A percentile compares a stretch with the other conserved stretches of the same genome.
phyloP scores from a whole-genome alignment of 2,329 filamentous ascomycete genomes.

The Nemania sp. region DNA sequence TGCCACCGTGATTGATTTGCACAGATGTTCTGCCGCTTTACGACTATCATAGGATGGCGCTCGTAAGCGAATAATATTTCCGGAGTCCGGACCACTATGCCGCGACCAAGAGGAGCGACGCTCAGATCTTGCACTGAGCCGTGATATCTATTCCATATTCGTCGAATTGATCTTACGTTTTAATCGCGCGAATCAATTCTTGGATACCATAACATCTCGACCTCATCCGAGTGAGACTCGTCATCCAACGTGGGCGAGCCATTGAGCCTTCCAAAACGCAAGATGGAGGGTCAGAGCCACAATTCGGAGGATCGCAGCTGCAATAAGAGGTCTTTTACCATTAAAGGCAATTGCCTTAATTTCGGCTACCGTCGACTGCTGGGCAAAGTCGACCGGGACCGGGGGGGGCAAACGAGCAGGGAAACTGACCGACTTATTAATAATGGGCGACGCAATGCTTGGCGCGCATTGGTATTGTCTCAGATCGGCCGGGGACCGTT shows the following conservation, averaged over 20 bases:
- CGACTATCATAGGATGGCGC: no score
- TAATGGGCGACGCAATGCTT: conserved; percentile 10
- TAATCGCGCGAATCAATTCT: conserved; percentile 1
- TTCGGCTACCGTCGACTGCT: background rate
- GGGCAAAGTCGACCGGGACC: no score
- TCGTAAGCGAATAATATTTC: no score
- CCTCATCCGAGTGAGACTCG: background rate
- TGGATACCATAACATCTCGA: conserved; percentile 7
- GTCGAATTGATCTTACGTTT: background rate
- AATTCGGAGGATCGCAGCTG: background rate
- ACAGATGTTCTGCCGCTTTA: no score
- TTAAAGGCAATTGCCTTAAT: conserved; percentile 17
- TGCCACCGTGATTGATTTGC: no score
- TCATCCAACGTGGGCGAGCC: background rate
- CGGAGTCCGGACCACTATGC: no score
- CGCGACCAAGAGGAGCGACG: background rate
- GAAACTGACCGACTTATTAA: conserved; percentile 8
- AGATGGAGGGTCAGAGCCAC: background rate
- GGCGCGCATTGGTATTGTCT: conserved; percentile 30
- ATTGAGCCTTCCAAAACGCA: background rate
- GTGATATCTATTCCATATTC: background rate
- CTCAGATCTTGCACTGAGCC: background rate
- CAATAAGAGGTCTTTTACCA: background rate
- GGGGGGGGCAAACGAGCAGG: background rate
- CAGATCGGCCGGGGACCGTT: conserved; percentile 26